A percentile compares a stretch with the other conserved stretches of the same genome.
phyloP scores from a whole-genome alignment of 352 stramenopile genomes.

The Phytophthora lateralis region DNA sequence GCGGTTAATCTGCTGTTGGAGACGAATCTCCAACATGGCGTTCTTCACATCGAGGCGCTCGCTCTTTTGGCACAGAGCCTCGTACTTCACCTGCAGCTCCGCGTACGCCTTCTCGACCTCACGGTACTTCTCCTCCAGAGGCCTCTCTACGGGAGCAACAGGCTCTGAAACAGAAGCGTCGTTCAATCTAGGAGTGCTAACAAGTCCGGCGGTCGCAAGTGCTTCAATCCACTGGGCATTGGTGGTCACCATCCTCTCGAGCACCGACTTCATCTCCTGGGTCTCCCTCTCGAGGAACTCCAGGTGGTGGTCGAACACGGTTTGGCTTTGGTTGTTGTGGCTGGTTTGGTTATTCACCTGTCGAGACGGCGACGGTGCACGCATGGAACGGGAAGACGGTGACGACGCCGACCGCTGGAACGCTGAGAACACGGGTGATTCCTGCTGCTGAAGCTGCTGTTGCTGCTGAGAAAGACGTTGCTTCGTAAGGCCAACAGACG shows the following conservation, averaged over 20 bases:
- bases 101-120: slow-evolving; percentile 53
- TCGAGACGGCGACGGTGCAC: slow-evolving; percentile 26
- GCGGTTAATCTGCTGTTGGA: slow-evolving; percentile 68
- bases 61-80: slow-evolving; percentile 46
- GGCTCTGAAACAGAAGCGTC: slow-evolving; percentile 29
- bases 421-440: slow-evolving; percentile 25
- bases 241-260: slow-evolving; percentile 75
- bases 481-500: slow-evolving; percentile 26
- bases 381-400: slow-evolving; percentile 25
- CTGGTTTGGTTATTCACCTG: slow-evolving; percentile 45
- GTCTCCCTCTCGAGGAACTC: slow-evolving; percentile 75
- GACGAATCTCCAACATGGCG: slow-evolving; percentile 60
- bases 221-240: slow-evolving; percentile 78
- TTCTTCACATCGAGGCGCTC: slow-evolving; percentile 67
- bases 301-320: slow-evolving; percentile 67
- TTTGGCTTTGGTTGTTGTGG: slow-evolving; percentile 41
- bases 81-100: slow-evolving; percentile 65
- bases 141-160: slow-evolving; percentile 18
- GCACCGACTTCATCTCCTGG: slow-evolving; percentile 62
- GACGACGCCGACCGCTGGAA: slow-evolving; percentile 27
- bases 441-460: slow-evolving; percentile 16
- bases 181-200: slow-evolving; percentile 22
- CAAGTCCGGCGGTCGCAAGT: slow-evolving; percentile 39
- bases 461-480: slow-evolving; percentile 18
- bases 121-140: slow-evolving; percentile 54